Base-by-base conservation (phyloP, 352 stramenopile genomes). In the Globisporangium megalacanthum region DNA sequence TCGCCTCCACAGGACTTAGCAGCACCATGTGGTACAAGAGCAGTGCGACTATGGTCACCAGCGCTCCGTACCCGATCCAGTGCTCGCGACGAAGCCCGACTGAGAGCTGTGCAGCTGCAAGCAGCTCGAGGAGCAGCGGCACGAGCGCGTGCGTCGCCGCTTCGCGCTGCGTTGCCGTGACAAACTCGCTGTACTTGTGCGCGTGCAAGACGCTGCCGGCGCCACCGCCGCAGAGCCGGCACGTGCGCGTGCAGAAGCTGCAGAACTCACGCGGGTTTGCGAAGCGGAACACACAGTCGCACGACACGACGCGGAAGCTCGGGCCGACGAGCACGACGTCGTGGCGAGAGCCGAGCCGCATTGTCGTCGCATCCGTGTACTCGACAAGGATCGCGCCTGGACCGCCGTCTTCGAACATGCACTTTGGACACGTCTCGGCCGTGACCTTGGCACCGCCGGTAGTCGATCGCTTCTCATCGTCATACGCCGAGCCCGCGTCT, bases 301-400 rank as follows among this genome's bases (percentile, higher is more conserved):
- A 95, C 25, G 77, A 73, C 3, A 93, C 78, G 52, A 93, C 85
- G n/a, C 82, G 79, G 64, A 92, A 95, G 9, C 70, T 92, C 33
- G 81, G 76, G 0, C 85, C 85, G 11, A 92, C 62, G 33, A 81
- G 62, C 41, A 93, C 79, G 14, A 85, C 54, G 20, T 87, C 83
- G 4, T 68, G 63, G 58, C 64, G 64, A 7, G 61, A 64, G 31
- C 64, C 51, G 52, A 89, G 58, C 0, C 75, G 71, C 17, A 69
- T 58, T 19, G 82, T 92, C 25, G 71, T 76, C 8, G 49, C 47
- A 49, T 80, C 70, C 56, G 61, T 70, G 57, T 77, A 92, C 55
- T 93, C 80, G 35, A 87, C 61, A 41, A 93, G 74, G 45, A 95
- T 64, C 33, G 83, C 82, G 46, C 83, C 83, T 2, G 74, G 73